phyloP scores from a whole-genome alignment of 768 basidiomycete genomes.

The Tricholoma sp. region DNA sequence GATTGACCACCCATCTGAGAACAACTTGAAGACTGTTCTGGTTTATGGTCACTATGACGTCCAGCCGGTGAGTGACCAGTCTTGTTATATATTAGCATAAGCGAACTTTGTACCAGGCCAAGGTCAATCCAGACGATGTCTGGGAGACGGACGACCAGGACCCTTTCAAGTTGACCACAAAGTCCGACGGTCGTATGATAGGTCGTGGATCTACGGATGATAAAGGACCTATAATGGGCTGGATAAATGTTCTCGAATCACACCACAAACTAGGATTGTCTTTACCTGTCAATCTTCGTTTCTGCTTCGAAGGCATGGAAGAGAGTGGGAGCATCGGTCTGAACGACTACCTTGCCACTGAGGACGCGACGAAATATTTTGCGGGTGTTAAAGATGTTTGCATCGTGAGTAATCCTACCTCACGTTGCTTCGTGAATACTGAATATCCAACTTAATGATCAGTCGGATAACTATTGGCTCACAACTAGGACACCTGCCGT shows the following conservation, averaged over 20 bases:
- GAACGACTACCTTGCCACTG: slow-evolving; percentile 62
- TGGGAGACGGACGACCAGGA: background rate
- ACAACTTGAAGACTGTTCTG: slow-evolving; percentile 76
- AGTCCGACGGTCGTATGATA: slow-evolving; percentile 25
- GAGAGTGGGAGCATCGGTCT: slow-evolving; percentile 67
- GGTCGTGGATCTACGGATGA: slow-evolving; percentile 70
- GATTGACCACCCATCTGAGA: slow-evolving; percentile 76
- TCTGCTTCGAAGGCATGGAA: slow-evolving; percentile 81
- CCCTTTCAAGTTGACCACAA: background rate
- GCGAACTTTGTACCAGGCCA: background rate
- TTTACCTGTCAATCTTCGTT: slow-evolving; percentile 66
- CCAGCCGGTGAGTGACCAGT: slow-evolving; percentile 60
- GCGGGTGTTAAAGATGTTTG: slow-evolving; percentile 66
- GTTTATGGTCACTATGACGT: slow-evolving; percentile 96
- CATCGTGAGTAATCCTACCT: slow-evolving; percentile 39
- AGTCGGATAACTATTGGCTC: slow-evolving; percentile 68
- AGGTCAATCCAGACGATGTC: background rate
- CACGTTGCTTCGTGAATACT: background rate
- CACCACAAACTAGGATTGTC: slow-evolving; percentile 33
- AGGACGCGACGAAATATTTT: slow-evolving; percentile 51
- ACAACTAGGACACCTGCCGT: slow-evolving; percentile 49
- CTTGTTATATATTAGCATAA: background rate
- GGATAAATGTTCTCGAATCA: slow-evolving; percentile 61
- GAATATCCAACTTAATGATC: background rate
- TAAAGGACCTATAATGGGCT: slow-evolving; percentile 63